Base-by-base conservation (phyloP, 768 basidiomycete species). In the Krasilnikovozyma curviuscula region DNA sequence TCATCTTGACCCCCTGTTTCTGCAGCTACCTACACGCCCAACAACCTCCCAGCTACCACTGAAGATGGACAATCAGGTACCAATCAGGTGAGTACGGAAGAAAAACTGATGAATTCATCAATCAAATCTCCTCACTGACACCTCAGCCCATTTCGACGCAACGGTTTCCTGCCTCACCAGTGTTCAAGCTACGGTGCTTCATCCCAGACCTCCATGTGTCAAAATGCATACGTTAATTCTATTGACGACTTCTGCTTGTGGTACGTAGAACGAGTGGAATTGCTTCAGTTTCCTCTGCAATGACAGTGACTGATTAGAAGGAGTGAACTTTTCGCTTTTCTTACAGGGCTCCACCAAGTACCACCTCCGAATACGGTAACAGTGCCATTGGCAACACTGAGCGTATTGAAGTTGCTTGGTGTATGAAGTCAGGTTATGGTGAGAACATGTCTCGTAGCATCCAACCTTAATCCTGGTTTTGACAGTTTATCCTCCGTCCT, bases 321-420 rank as follows among this genome's bases (percentile, higher is more conserved):
- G n/a, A n/a, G n/a, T n/a, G n/a, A n/a, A n/a, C n/a, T n/a, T n/a
- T n/a, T n/a, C n/a, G n/a, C 43, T 45, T 48, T 31, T 55, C 50
- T 50, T 34, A 52, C 27, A 48, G 51, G 47, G 39, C 51, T 37
- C 46, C 55, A 32, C 43, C 44, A 1, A 18, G 48, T n/a, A 40
- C 52, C 34, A 30, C 56, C 46, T 41, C 54, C 48, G 19, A 37
- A 21, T 31, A 47, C 49, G 37, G 56, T 30, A 3, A 64, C 46
- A 67, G 70, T 13, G 62, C 65, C 16, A 76, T 85, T 37, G 77
- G 71, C 29, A 70, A 79, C 50, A 72, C 71, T 2, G 83, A 86
- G 76, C 71, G 66, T 33, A 64, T 70, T 40, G 68, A 68, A 50
- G 78, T 85, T 9, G 75, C 81, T 1, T 50, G 40, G 4, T 7